These are phyloP conservation scores for Pisolithus sp. DNA, from an alignment of 768 basidiomycete genomes.

Conservation along the genomic window DNA sequence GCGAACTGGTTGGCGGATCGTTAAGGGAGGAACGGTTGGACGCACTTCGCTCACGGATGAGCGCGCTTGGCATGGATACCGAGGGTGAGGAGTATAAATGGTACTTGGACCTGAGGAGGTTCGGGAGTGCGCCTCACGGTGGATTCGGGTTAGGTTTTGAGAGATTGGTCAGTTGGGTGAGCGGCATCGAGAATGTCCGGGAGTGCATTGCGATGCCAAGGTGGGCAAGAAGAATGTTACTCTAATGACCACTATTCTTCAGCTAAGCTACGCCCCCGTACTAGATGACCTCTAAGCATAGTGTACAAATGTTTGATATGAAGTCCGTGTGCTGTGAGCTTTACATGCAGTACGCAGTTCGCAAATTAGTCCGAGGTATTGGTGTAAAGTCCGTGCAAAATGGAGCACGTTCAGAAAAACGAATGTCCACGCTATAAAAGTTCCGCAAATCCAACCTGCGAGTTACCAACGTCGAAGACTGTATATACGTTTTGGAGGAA, in stretches of 20 bases:
- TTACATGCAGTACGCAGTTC: not conserved
- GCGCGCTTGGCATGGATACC: constrained; percentile 37
- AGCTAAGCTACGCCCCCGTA: too few species aligned
- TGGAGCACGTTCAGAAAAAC: not conserved
- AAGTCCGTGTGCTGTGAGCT: not conserved
- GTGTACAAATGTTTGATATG: not conserved
- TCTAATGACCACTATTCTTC: constrained; percentile 31
- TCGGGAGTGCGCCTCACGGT: constrained; percentile 85
- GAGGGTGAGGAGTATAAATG: constrained; percentile 42
- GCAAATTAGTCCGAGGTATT: not conserved
- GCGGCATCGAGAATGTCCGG: constrained; percentile 83
- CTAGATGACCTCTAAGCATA: not conserved
- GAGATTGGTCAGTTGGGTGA: constrained; percentile 78
- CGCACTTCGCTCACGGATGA: constrained; percentile 47
- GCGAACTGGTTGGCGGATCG: constrained; percentile 90
- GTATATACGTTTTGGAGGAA: constrained; percentile 30
- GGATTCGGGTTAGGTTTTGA: constrained; percentile 98
- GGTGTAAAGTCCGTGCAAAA: not conserved
- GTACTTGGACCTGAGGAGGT: constrained; percentile 82
- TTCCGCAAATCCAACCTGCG: constrained; percentile 37
- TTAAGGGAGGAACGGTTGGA: constrained; percentile 72
- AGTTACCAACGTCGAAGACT: constrained; percentile 27
- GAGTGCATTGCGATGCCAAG: constrained; percentile 92
- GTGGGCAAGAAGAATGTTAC: constrained; percentile 74
- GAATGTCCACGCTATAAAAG: constrained; percentile 6